A percentile compares a stretch with the other conserved stretches of the same genome.
Evolutionary conservation across 805 yeast species (phyloP).

Genomic region (Saccharomycopsis malanga): DNA sequence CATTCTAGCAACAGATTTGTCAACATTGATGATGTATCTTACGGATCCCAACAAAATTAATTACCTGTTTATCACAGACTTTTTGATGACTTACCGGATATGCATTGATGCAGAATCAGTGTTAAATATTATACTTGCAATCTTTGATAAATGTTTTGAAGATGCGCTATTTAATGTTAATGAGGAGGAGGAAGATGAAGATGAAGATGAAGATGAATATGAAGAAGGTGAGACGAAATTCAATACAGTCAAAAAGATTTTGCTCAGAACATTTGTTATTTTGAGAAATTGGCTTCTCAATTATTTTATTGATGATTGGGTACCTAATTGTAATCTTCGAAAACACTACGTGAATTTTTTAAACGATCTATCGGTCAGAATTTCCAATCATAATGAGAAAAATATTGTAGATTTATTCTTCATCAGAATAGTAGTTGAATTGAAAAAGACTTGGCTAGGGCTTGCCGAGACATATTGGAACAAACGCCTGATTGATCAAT

Average conservation of each 20-base stretch:
- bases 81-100: slow-evolving; percentile 74
- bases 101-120: slow-evolving; percentile 55
- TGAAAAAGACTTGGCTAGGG: slow-evolving; percentile 45
- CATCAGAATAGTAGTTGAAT: slow-evolving; percentile 35
- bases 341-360: slow-evolving; percentile 35
- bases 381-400: slow-evolving; percentile 20
- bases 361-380: slow-evolving; percentile 28
- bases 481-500: neutral
- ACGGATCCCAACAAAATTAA: slow-evolving; percentile 72
- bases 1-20: slow-evolving; percentile 4
- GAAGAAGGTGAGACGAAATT: neutral
- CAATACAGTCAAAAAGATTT: slow-evolving; percentile 13
- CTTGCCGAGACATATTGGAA: slow-evolving; percentile 24
- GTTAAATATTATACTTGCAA: slow-evolving; percentile 50
- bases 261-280: slow-evolving; percentile 73
- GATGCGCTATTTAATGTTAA: slow-evolving; percentile 24
- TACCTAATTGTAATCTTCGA: slow-evolving; percentile 44
- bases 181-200: neutral
- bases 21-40: slow-evolving; percentile 44
- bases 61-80: slow-evolving; percentile 74
- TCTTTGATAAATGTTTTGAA: slow-evolving; percentile 68
- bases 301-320: slow-evolving; percentile 81
- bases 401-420: slow-evolving; percentile 25
- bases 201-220: slow-evolving; percentile 9
- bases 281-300: slow-evolving; percentile 86